Evolutionary conservation across 495 filamentous ascomycete genomes (phyloP), one percentile per base, ranked within the genome.

Genomic region (Aspergillus carlsbadensis): DNA sequence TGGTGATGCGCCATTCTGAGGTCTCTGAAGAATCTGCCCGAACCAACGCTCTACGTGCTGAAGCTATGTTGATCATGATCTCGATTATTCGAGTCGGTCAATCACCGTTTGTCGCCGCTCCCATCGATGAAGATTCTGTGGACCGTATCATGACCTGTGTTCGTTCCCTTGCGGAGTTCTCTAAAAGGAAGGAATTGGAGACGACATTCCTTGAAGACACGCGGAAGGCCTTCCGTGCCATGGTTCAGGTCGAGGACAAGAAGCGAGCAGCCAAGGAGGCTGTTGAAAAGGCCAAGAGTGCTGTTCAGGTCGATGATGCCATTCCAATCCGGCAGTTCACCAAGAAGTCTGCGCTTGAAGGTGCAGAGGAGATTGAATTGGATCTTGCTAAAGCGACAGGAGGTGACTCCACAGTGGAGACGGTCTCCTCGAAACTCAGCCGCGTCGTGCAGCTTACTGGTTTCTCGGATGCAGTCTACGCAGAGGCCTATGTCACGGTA

Each of bases 51-150:
- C 82, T 99, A 4, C 87, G 90, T 21, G 94, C 94, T 3, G 95
- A 99, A 73, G 95, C 95, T 26, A 99, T 98, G 95, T 81, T 98
- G 40, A 98, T 98, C 68, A 96, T 98, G 92, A 96, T 98, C 60
- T 96, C 92, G 17, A 94, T 99, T 64, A 89, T 97, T 59, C 91
- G 95, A 57, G 95, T 96, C 56, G 95, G 95, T 11, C 95, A 99
- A 73, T 96, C 92, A 7, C 90, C 94, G 62, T 99, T 99, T 56
- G 95, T 96, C 65, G 97, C 97, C 75, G 88, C 90, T 6, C 90
- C 91, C 3, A 97, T 99, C 56, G 95, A 99, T 63, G 95, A 99
- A 69, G 95, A 99, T 65, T 96, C 93, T 0, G 84, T 98, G 10
- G 95, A 99, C 73, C 84, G 95, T 59, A 92, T 99, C 65, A 96